These are phyloP conservation scores for Nakaseomyces uthaithaninus DNA, from an alignment of 1,139 yeast species.

Conservation along the genomic window DNA sequence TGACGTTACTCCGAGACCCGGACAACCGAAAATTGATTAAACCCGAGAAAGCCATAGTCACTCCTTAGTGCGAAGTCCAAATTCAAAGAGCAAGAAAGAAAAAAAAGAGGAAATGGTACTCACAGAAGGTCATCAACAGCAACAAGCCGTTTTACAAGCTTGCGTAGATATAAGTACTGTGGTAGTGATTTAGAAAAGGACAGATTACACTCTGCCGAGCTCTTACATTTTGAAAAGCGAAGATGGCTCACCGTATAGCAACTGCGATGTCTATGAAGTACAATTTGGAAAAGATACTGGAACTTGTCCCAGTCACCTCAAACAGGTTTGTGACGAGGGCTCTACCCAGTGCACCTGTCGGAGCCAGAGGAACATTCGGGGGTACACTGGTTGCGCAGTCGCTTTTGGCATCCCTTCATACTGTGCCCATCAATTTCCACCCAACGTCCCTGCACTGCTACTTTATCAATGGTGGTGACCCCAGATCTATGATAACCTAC, in stretches of 20 bases:
- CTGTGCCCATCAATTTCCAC: conserved; percentile 36
- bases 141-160: too few relatives aligned
- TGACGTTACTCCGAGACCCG: too few relatives aligned
- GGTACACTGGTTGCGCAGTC: conserved; percentile 73
- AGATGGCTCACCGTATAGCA: conserved; percentile 1
- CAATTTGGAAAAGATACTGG: conserved; percentile 17
- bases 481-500: conserved; percentile 45
- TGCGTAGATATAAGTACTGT: too few relatives aligned
- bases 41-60: too few relatives aligned
- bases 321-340: conserved; percentile 19
- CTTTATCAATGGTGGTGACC: conserved; percentile 45
- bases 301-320: conserved; percentile 15
- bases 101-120: too few relatives aligned
- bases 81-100: too few relatives aligned
- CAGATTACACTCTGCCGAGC: too few relatives aligned
- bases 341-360: conserved; percentile 36
- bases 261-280: conserved; percentile 3
- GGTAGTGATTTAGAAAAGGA: too few relatives aligned
- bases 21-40: too few relatives aligned
- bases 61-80: too few relatives aligned
- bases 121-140: too few relatives aligned
- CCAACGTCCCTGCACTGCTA: conserved; percentile 48
- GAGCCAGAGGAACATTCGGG: conserved; percentile 71
- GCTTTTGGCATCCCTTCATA: conserved; percentile 52
- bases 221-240: too few relatives aligned